Base-by-base conservation (phyloP, 192 early-diverging fungal species). In the Coemansia reversa region DNA sequence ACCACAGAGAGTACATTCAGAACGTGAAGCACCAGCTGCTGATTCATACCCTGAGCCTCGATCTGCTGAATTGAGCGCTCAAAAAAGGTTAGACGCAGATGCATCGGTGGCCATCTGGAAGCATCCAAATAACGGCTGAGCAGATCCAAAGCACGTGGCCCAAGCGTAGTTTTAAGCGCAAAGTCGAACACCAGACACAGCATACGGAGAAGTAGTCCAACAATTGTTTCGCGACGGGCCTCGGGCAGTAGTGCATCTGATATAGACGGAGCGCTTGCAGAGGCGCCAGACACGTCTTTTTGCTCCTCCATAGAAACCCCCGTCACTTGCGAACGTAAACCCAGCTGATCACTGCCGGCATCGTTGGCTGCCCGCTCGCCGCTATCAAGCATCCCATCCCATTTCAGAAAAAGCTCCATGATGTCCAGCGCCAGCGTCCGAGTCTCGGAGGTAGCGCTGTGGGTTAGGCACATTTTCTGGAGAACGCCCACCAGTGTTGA, bases 371-470 rank as follows among this genome's bases (percentile, higher is more conserved):
- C 61, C 23, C 71, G 75, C 18, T 63, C 27, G 35, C 83, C 82
- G 11, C 56, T n/a, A 24, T 89, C 80, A 12, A 86, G 81, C 65
- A 84, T 86, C 20, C 79, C 83, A 61, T 99, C 93, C 97, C 97
- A 99, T 51, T 84, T 87, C 23, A 96, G 75, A 51, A 98, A 89
- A 54, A 99, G 79, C 19, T 96, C 92, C 24, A 90, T 88, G 25
- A 99, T 82, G 66, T 98, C 96, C 42, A 96, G 84, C 5, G 94
- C 92, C 48, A 99, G 67, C 0, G 87, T 69, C 32, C 91, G 85
- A 5, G 91, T 93, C 69, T 99, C 97, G 4, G 89, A 79, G 2
- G 91, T 93, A 1, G 94, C 87, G 66, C 85, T 96, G 50, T 89
- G 86, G 0, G 93, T 84, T 27, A 98, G 68, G 49, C 93, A 94